Conservation (phyloP, 176 grass and related monocot species). For the Olyra latifolia region DNA sequence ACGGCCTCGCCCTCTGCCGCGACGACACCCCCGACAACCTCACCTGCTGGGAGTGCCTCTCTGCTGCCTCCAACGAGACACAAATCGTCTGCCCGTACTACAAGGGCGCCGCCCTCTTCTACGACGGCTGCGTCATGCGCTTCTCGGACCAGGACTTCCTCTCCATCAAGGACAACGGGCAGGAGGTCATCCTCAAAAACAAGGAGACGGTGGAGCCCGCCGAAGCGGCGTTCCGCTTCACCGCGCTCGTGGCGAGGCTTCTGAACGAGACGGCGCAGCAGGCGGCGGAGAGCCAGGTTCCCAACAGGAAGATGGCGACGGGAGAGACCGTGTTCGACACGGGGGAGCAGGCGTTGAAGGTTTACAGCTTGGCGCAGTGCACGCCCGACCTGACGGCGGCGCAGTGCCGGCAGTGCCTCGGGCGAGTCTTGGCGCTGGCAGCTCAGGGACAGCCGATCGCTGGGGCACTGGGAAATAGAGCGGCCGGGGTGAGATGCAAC, state of each 20-base stretch:
- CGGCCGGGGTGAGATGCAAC: conserved; percentile 29
- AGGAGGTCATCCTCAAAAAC: not conserved
- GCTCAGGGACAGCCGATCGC: not conserved
- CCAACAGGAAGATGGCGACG: not conserved
- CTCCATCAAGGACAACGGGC: conserved; percentile 22
- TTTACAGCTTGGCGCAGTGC: conserved; percentile 55
- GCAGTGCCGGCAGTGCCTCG: not conserved
- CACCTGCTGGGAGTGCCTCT: conserved; percentile 26
- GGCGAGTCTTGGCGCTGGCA: not conserved
- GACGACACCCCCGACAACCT: conserved; percentile 14
- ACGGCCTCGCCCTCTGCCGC: conserved; percentile 37
- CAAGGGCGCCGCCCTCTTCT: conserved; percentile 37
- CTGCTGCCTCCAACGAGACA: not conserved
- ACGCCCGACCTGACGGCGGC: conserved; percentile 26
- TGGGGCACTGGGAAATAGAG: not conserved
- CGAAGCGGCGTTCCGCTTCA: not conserved
- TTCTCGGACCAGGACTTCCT: conserved; percentile 60
- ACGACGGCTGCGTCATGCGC: conserved; percentile 47
- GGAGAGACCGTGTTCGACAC: conserved; percentile 34
- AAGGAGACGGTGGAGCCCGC: not conserved
- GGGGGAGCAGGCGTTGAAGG: not conserved
- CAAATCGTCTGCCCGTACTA: not conserved
- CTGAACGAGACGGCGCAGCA: conserved; percentile 16
- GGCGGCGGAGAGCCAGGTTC: conserved; percentile 33
- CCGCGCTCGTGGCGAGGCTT: conserved; percentile 18